A percentile compares a stretch with the other conserved stretches of the same genome.
These are phyloP conservation scores for Aspergillus novoparasiticus DNA, from an alignment of 2,329 filamentous ascomycete genomes.

Conservation along the genomic window DNA sequence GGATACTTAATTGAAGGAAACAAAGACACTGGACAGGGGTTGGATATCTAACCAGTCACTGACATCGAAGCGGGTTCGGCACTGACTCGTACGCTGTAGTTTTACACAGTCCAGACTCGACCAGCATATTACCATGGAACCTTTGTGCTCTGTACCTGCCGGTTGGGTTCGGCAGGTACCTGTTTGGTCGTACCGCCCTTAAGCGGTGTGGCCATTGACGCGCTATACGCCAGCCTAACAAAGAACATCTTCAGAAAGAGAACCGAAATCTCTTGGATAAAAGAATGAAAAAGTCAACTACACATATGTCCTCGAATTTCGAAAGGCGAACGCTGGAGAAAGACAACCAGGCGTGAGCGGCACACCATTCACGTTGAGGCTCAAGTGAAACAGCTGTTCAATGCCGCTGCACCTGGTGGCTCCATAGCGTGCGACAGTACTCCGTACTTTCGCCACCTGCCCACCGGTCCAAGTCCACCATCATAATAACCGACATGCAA, in stretches of 20 bases:
- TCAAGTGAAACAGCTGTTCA: constrained; percentile 6
- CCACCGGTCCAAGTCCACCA: not conserved
- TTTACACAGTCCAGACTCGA: not conserved
- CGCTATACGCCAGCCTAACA: not conserved
- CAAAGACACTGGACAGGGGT: constrained; percentile 9
- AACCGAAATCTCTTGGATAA: not conserved
- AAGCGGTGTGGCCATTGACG: constrained; percentile 1
- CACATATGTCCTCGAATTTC: not conserved
- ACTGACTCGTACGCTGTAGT: constrained; percentile 12
- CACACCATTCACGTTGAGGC: constrained; percentile 3
- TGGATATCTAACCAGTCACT: constrained; percentile 6
- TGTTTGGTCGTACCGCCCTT: not conserved
- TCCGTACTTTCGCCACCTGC: not conserved
- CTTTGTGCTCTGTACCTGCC: not conserved
- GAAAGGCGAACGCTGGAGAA: not conserved
- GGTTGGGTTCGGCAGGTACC: not conserved
- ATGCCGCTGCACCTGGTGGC: constrained; percentile 5
- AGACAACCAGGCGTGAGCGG: not conserved
- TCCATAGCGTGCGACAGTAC: constrained; percentile 2
- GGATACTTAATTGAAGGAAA: constrained; percentile 6
- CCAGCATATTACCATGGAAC: not conserved
- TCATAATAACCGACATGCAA: constrained; percentile 12
- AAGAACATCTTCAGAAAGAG: not conserved
- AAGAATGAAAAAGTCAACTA: not conserved
- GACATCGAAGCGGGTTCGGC: constrained; percentile 1